phyloP scores from a whole-genome alignment of 2,329 filamentous ascomycete species.

The Endoconidiophora laricicola region DNA sequence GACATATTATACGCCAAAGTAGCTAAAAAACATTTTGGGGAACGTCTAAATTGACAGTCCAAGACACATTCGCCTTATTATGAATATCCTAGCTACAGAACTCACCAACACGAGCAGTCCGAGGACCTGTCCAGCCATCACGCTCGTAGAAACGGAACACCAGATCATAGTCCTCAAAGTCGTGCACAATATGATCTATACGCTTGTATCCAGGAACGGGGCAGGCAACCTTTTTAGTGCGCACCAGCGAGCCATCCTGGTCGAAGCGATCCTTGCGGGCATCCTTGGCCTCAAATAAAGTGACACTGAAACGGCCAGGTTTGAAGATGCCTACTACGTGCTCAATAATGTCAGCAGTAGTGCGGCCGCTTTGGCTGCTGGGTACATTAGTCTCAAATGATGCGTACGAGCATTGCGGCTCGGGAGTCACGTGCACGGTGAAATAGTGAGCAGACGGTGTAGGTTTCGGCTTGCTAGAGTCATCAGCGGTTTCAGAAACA shows the following conservation, averaged over 20 bases:
- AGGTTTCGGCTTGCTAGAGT: neutral
- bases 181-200: slow-evolving; percentile 88
- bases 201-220: slow-evolving; percentile 70
- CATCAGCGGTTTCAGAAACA: slow-evolving; percentile 19
- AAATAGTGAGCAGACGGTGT: slow-evolving; percentile 66
- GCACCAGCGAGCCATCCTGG: slow-evolving; percentile 19
- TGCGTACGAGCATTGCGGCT: slow-evolving; percentile 92
- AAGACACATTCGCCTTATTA: neutral
- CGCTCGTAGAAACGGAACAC: slow-evolving; percentile 95
- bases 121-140: slow-evolving; percentile 52
- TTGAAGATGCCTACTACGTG: slow-evolving; percentile 94
- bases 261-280: slow-evolving; percentile 5
- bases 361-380: slow-evolving; percentile 68
- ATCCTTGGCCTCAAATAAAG: slow-evolving; percentile 79
- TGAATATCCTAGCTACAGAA: slow-evolving; percentile 12
- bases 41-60: neutral
- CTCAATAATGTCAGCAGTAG: slow-evolving; percentile 79
- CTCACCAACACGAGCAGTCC: slow-evolving; percentile 38
- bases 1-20: neutral
- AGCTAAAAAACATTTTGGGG: neutral
- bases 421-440: slow-evolving; percentile 93
- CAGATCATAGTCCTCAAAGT: slow-evolving; percentile 91
- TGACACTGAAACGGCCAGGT: slow-evolving; percentile 93
- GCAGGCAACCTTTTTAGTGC: slow-evolving; percentile 25
- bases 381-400: slow-evolving; percentile 98